A percentile compares a stretch with the other conserved stretches of the same genome.
phyloP scores from a whole-genome alignment of 2,329 filamentous ascomycete species.

The Penicillium sclerotiorum region DNA sequence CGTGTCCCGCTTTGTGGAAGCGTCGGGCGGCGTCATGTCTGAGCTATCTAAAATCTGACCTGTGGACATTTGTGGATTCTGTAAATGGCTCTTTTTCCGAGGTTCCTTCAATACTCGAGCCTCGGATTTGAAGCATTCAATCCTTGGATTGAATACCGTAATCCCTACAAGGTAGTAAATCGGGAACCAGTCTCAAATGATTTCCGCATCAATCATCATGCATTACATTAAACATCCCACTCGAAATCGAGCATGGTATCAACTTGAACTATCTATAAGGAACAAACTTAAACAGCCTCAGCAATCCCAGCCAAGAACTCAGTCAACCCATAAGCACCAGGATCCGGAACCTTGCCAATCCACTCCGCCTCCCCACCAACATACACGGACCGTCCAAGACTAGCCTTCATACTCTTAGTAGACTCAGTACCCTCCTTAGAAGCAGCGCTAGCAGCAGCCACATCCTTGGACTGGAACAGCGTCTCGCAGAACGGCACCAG shows the following conservation, averaged over 20 bases:
- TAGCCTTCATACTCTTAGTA: slow-evolving; percentile 91
- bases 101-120: too few species aligned
- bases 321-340: slow-evolving; percentile 76
- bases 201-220: slow-evolving; percentile 19
- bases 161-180: too few species aligned
- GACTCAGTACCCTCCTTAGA: slow-evolving; percentile 74
- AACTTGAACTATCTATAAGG: slow-evolving; percentile 37
- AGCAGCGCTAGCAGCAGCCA: slow-evolving; percentile 73
- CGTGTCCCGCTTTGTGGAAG: slow-evolving; percentile 16
- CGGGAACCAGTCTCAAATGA: background rate
- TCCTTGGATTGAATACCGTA: too few species aligned
- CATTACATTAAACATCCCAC: slow-evolving; percentile 23
- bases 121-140: too few species aligned
- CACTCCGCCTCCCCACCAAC: slow-evolving; percentile 67
- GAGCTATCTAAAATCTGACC: slow-evolving; percentile 5
- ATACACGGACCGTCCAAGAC: slow-evolving; percentile 80
- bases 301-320: slow-evolving; percentile 81
- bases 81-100: too few species aligned
- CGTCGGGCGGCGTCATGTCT: slow-evolving; percentile 23
- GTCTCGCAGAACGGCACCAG: slow-evolving; percentile 82
- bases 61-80: background rate
- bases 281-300: slow-evolving; percentile 46
- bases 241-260: slow-evolving; percentile 20
- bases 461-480: slow-evolving; percentile 65
- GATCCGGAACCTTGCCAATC: slow-evolving; percentile 74